A percentile compares a stretch with the other conserved stretches of the same genome.
Evolutionary conservation across 805 yeast genomes (phyloP).

Genomic region (Pichia occidentalis): DNA sequence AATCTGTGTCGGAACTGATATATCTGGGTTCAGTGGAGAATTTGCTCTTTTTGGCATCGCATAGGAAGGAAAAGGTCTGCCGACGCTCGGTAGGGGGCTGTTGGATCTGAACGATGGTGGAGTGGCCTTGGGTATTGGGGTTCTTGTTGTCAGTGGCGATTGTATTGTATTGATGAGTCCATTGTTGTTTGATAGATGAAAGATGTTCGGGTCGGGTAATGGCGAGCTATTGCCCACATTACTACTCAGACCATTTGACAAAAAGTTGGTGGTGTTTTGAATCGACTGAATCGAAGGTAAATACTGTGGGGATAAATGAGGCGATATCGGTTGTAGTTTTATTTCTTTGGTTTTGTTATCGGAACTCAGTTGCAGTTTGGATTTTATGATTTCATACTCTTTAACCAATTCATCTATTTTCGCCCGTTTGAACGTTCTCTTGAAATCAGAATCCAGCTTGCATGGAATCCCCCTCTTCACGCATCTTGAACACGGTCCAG

Average conservation of each 20-base stretch:
- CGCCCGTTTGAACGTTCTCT: slow-evolving; percentile 85
- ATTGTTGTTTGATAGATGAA: neutral
- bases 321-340: too few relatives aligned
- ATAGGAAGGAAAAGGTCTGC: neutral
- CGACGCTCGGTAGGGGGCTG: neutral
- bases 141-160: neutral
- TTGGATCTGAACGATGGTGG: neutral
- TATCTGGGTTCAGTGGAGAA: slow-evolving; percentile 1
- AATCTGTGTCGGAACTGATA: neutral
- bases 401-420: slow-evolving; percentile 75
- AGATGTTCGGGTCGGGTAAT: slow-evolving; percentile 10
- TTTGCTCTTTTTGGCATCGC: neutral
- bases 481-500: slow-evolving; percentile 81
- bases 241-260: too few relatives aligned
- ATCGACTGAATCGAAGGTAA: neutral
- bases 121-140: neutral
- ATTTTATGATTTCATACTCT: slow-evolving; percentile 63
- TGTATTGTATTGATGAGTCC: neutral
- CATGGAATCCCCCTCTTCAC: slow-evolving; percentile 62
- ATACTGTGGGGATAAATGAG: neutral
- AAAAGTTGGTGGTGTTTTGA: too few relatives aligned
- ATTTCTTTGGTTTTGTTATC: neutral
- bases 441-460: slow-evolving; percentile 70
- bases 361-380: slow-evolving; percentile 12
- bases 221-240: neutral